Evolutionary conservation across 2,329 filamentous ascomycete genomes (phyloP).

Genomic region (Aspergillus piperis): DNA sequence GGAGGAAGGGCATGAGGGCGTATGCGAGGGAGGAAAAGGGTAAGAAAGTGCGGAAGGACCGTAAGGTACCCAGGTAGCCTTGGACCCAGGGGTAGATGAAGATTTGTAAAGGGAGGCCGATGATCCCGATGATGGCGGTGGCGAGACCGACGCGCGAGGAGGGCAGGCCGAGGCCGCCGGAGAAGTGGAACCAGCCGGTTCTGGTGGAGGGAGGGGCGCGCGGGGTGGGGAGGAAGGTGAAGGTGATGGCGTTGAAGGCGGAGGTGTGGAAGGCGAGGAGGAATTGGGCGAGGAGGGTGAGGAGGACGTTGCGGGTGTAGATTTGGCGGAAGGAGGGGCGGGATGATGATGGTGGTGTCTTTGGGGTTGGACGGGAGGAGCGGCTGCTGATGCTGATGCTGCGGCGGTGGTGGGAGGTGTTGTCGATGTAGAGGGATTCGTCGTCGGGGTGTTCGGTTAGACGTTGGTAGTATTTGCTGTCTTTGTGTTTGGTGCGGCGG

Average conservation of each 20-base stretch:
- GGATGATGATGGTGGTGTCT: too few species aligned
- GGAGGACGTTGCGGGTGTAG: slow-evolving; percentile 57
- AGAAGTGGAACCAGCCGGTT: slow-evolving; percentile 56
- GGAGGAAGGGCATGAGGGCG: slow-evolving; percentile 68
- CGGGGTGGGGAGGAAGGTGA: slow-evolving; percentile 75
- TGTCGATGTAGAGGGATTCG: slow-evolving; percentile 36
- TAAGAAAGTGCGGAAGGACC: slow-evolving; percentile 68
- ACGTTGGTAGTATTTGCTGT: slow-evolving; percentile 34
- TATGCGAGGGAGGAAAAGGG: slow-evolving; percentile 72
- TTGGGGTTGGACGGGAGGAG: slow-evolving; percentile 10
- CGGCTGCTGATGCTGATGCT: slow-evolving; percentile 5
- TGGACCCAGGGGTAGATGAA: slow-evolving; percentile 71
- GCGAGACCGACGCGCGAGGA: slow-evolving; percentile 72
- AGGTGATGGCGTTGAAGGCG: slow-evolving; percentile 75
- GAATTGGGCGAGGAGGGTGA: slow-evolving; percentile 63
- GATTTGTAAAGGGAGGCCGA: slow-evolving; percentile 74
- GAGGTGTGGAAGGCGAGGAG: slow-evolving; percentile 73
- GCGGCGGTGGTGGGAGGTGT: slow-evolving; percentile 24
- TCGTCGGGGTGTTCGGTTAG: slow-evolving; percentile 32
- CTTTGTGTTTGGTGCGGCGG: slow-evolving; percentile 19
- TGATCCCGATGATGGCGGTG: slow-evolving; percentile 72
- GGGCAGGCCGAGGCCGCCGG: slow-evolving; percentile 73
- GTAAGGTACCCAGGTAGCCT: slow-evolving; percentile 65
- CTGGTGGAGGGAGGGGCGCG: slow-evolving; percentile 33
- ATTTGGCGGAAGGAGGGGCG: slow-evolving; percentile 52